Evolutionary conservation across 2,329 filamentous ascomycete genomes (phyloP).

Genomic region (Aspergillus fumigatiaffinis): DNA sequence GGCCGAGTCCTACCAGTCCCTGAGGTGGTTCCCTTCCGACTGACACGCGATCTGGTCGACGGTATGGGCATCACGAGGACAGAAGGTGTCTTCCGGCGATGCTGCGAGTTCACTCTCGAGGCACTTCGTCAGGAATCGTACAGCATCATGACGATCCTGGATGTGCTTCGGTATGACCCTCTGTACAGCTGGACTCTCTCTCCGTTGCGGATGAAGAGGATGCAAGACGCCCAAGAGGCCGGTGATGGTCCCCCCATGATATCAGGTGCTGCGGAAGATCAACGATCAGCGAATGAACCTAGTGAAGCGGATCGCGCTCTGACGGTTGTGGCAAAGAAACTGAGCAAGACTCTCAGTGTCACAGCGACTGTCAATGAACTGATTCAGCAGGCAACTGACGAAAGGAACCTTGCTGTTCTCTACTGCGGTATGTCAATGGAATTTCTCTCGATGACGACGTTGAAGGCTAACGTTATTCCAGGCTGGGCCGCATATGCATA

Average conservation of each 20-base stretch:
- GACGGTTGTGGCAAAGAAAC: slow-evolving; percentile 90
- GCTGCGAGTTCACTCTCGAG: slow-evolving; percentile 95
- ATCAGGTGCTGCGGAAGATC: slow-evolving; percentile 25
- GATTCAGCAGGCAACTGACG: slow-evolving; percentile 93
- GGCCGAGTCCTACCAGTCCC: slow-evolving; percentile 92
- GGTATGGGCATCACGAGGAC: slow-evolving; percentile 95
- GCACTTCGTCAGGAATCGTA: slow-evolving; percentile 92
- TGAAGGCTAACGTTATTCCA: slow-evolving; percentile 16
- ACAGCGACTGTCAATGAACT: slow-evolving; percentile 94
- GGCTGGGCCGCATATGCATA: slow-evolving; percentile 52
- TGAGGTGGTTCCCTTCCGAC: slow-evolving; percentile 89
- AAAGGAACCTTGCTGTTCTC: slow-evolving; percentile 83
- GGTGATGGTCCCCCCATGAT: slow-evolving; percentile 35
- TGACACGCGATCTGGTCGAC: slow-evolving; percentile 92
- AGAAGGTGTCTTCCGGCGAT: slow-evolving; percentile 94
- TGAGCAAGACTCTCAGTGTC: slow-evolving; percentile 89
- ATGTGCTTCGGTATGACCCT: slow-evolving; percentile 96
- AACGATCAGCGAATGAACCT: slow-evolving; percentile 50
- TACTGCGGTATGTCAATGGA: slow-evolving; percentile 63
- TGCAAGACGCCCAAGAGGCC: slow-evolving; percentile 56
- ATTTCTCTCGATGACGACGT: neutral
- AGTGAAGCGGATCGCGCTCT: slow-evolving; percentile 88
- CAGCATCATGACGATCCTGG: slow-evolving; percentile 97
- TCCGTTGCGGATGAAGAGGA: slow-evolving; percentile 60
- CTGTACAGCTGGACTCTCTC: slow-evolving; percentile 94